These are phyloP conservation scores for Trametes pubescens DNA, from an alignment of 1,284 basidiomycete species.

Conservation along the genomic window DNA sequence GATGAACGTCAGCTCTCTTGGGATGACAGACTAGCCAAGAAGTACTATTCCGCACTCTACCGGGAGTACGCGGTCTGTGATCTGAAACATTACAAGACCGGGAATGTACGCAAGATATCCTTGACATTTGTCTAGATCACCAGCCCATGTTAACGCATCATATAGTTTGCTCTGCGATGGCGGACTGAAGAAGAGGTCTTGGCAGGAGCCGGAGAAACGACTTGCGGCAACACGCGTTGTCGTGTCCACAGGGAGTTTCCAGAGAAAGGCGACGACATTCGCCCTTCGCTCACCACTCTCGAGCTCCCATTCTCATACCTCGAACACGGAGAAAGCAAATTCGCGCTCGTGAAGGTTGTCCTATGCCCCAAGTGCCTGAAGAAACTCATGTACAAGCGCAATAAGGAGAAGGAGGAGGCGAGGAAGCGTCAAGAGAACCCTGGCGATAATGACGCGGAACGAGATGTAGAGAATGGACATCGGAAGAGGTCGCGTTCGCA, in stretches of 20 bases:
- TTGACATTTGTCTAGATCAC: not conserved
- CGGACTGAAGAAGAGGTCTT: conserved; percentile 90
- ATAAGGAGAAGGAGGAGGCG: conserved; percentile 62
- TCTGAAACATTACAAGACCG: conserved; percentile 93
- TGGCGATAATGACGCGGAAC: not conserved
- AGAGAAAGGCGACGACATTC: conserved; percentile 38
- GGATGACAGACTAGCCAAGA: conserved; percentile 84
- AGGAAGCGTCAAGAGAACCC: conserved; percentile 5
- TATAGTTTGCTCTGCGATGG: conserved; percentile 88
- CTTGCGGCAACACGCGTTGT: conserved; percentile 90
- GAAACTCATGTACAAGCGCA: conserved; percentile 88
- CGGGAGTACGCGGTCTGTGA: conserved; percentile 93
- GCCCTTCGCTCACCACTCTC: conserved; percentile 65
- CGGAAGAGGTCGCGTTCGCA: conserved; percentile 2
- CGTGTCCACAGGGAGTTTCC: conserved; percentile 58
- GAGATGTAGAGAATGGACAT: not conserved
- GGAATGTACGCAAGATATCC: conserved; percentile 66
- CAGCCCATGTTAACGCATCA: not conserved
- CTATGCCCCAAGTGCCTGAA: conserved; percentile 79
- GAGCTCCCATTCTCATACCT: conserved; percentile 90
- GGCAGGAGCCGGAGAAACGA: conserved; percentile 81
- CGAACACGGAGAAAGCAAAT: conserved; percentile 79
- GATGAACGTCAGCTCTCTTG: conserved; percentile 57
- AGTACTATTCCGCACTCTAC: conserved; percentile 88
- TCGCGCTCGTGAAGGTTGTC: conserved; percentile 89